phyloP scores from a whole-genome alignment of 345 rosid genomes.

The Arabidopsis arenosa region DNA sequence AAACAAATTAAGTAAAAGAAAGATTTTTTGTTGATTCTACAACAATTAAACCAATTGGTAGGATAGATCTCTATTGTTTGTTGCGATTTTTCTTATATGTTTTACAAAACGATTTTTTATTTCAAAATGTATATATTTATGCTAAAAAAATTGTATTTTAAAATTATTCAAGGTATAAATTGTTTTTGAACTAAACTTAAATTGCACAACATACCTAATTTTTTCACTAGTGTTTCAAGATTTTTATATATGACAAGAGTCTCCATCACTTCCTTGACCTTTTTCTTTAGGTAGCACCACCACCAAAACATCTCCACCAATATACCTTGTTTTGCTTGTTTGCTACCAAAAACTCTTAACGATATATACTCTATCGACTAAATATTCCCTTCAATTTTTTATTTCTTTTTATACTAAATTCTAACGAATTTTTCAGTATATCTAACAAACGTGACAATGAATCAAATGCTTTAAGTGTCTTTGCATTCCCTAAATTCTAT shows the following conservation, averaged over 20 bases:
- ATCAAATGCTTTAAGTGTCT: not conserved
- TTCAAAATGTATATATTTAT: no score
- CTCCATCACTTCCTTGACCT: not conserved
- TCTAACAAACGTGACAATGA: not conserved
- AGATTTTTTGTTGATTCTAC: no score
- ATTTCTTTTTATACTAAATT: no score
- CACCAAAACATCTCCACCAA: constrained; percentile 1
- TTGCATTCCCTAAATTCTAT: not conserved
- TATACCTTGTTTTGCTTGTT: not conserved
- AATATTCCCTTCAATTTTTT: not conserved
- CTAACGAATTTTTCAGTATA: not conserved
- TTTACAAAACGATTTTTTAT: no score
- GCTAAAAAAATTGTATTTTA: not conserved
- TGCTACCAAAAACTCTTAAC: not conserved
- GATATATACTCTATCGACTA: not conserved
- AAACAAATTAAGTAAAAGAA: no score
- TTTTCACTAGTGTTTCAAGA: no score
- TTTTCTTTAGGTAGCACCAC: not conserved
- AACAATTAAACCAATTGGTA: no score
- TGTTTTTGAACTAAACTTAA: no score
- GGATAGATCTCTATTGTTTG: no score
- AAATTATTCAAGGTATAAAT: no score
- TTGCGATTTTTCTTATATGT: no score
- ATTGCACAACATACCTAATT: no score
- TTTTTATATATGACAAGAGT: not conserved